Percentiles rank a stretch among this genome's conserved stretches.
Evolutionary conservation across 73 alveolate genomes (phyloP).

Genomic region (Paramecium bursaria): DNA sequence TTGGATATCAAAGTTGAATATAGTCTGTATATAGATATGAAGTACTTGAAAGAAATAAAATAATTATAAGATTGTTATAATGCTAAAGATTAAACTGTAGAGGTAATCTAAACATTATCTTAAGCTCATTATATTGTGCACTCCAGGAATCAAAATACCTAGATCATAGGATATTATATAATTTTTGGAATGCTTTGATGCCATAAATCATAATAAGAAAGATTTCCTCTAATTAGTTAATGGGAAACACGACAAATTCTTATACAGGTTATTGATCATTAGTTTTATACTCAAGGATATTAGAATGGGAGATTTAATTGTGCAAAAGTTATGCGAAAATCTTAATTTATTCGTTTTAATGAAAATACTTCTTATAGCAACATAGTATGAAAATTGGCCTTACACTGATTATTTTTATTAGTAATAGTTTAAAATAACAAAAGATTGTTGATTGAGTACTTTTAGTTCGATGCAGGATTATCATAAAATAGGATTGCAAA

Average conservation of each 20-base stretch:
- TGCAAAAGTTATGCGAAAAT: background rate
- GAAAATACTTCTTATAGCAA: background rate
- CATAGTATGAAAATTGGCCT: slow-evolving; percentile 5
- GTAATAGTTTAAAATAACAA: background rate
- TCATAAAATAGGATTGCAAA: background rate
- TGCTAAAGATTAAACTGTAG: too few relatives aligned
- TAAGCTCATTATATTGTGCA: too few relatives aligned
- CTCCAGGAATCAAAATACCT: slow-evolving; percentile 38
- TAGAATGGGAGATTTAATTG: background rate
- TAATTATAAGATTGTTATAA: too few relatives aligned
- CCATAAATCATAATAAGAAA: background rate
- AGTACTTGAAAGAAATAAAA: too few relatives aligned
- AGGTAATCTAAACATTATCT: too few relatives aligned
- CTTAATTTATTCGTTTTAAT: slow-evolving; percentile 6
- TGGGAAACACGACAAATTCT: background rate
- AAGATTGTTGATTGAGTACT: slow-evolving; percentile 21
- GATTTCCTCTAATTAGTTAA: background rate
- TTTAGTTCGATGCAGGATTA: slow-evolving; percentile 10
- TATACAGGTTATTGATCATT: slow-evolving; percentile 13
- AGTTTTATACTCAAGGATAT: background rate
- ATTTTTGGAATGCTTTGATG: slow-evolving; percentile 45
- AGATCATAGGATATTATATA: slow-evolving; percentile 5
- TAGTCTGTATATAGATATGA: too few relatives aligned
- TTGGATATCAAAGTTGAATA: too few relatives aligned
- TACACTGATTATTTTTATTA: slow-evolving; percentile 26